These are phyloP conservation scores for Sporisorium exsertum DNA, from an alignment of 1,284 basidiomycete species.

Conservation along the genomic window DNA sequence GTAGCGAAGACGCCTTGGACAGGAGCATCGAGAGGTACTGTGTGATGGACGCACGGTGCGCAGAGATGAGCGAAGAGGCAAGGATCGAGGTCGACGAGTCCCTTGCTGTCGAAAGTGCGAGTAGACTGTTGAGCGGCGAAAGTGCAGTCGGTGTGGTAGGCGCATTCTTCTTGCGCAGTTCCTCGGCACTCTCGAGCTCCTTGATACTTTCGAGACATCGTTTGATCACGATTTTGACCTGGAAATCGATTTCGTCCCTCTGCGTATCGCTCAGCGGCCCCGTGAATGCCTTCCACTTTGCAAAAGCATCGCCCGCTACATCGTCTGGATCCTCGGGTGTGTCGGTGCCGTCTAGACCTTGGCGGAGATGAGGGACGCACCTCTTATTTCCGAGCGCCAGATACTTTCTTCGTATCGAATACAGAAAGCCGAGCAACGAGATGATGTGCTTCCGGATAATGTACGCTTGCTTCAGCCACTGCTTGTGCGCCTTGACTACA, in stretches of 20 bases:
- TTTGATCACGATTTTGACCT: slow-evolving; percentile 82
- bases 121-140: slow-evolving; percentile 21
- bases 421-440: slow-evolving; percentile 50
- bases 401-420: slow-evolving; percentile 54
- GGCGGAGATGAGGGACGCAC: slow-evolving; percentile 24
- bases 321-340: slow-evolving; percentile 27
- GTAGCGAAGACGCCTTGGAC: slow-evolving; percentile 79
- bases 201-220: slow-evolving; percentile 85
- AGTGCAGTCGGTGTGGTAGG: slow-evolving; percentile 38
- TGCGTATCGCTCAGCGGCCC: slow-evolving; percentile 83
- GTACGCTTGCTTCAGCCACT: slow-evolving; percentile 51
- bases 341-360: slow-evolving; percentile 22
- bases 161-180: slow-evolving; percentile 68
- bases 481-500: slow-evolving; percentile 41
- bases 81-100: slow-evolving; percentile 50
- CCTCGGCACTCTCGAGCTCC: slow-evolving; percentile 85
- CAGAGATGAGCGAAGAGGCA: slow-evolving; percentile 74
- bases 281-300: slow-evolving; percentile 70
- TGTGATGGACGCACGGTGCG: slow-evolving; percentile 84
- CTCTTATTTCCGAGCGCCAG: slow-evolving; percentile 43
- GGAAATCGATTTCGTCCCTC: slow-evolving; percentile 88
- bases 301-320: slow-evolving; percentile 35
- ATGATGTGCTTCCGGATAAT: slow-evolving; percentile 50
- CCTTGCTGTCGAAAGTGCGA: slow-evolving; percentile 48
- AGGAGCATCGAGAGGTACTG: slow-evolving; percentile 85